Evolutionary conservation across 768 basidiomycete genomes (phyloP), one percentile per base, ranked within the genome.

Genomic region (Asterophora lycoperdoides): DNA sequence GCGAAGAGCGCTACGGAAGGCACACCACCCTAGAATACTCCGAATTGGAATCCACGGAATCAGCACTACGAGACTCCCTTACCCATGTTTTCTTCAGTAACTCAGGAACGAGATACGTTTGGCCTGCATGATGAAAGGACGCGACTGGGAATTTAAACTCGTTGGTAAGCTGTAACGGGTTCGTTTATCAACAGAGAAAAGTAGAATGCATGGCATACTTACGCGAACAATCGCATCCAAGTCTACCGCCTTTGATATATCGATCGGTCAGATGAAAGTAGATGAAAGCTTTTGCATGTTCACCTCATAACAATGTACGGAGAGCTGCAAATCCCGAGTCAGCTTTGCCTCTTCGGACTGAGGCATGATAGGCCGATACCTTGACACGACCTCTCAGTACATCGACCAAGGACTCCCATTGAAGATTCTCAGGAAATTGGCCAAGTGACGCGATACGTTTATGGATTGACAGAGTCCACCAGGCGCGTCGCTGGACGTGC

Each of bases 61-160:
- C 11, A 3, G 26, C 10, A 4, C 20, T 37, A 29, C 15, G 29
- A 9, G 14, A 44, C 32, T 58, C 15, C 53, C 60, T 39, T 58
- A 81, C 86, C 66, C 79, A 92, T 8, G 82, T 76, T 57, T 75
- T 73, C 64, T 89, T 89, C 47, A 92, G 72, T 1, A 87, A 62
- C 19, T 81, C 79, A 2, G 88, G 84, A n/a, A 90, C 86, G 34
- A 92, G 81, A 55, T 86, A 91, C 0, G 88, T 79, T 56, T 90
- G 86, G 35, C 82, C 81, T 1, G 89, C 87, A 55, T 90, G 88
- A 56, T 89, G 88, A 65, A 89, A 80, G 0, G 84, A 83, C 0
- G 86, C 79, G 32, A 89, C 69, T 0, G 83, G 78, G 66, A 88
- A 88, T 52, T 87, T 70, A 70, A 90, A 92, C 54, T 92, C 89